Evolutionary conservation across 768 basidiomycete genomes (phyloP).

Genomic region (Phanerochaete sordida): DNA sequence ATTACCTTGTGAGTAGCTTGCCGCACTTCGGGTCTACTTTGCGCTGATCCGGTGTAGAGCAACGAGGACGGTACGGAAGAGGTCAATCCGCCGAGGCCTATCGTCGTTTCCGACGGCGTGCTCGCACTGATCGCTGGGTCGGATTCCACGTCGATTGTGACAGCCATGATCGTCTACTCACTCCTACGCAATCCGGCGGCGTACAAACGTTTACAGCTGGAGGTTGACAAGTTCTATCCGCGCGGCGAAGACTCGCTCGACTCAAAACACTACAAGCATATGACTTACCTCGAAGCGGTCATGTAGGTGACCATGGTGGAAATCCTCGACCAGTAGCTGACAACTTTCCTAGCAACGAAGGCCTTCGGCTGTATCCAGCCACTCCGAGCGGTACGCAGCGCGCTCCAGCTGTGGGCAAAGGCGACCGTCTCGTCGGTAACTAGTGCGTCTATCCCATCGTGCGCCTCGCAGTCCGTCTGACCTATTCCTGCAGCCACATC

Average conservation of each 20-base stretch:
- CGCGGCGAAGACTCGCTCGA: slow-evolving; percentile 25
- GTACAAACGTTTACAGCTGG: slow-evolving; percentile 34
- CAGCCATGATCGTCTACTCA: slow-evolving; percentile 36
- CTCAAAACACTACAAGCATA: slow-evolving; percentile 18
- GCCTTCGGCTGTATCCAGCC: slow-evolving; percentile 42
- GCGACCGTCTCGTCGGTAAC: slow-evolving; percentile 30
- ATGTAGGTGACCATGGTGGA: slow-evolving; percentile 22
- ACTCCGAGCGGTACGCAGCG: slow-evolving; percentile 31
- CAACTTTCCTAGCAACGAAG: slow-evolving; percentile 36
- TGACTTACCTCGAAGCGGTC: slow-evolving; percentile 33
- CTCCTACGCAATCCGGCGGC: slow-evolving; percentile 35
- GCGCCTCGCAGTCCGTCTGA: neutral
- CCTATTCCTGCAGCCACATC: slow-evolving; percentile 29
- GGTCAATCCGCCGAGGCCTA: slow-evolving; percentile 30
- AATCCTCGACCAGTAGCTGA: neutral
- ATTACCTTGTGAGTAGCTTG: slow-evolving; percentile 38
- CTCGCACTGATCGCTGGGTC: slow-evolving; percentile 44
- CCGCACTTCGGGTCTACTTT: too few relatives aligned
- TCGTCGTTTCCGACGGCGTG: slow-evolving; percentile 33
- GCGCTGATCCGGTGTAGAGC: too few relatives aligned
- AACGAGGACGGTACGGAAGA: slow-evolving; percentile 38
- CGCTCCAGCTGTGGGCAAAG: slow-evolving; percentile 21
- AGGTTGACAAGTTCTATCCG: slow-evolving; percentile 36
- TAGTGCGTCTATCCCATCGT: slow-evolving; percentile 20
- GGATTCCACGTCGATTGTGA: slow-evolving; percentile 42